Conservation (phyloP, 495 filamentous ascomycete species). For the Lophiostoma macrostomum region DNA sequence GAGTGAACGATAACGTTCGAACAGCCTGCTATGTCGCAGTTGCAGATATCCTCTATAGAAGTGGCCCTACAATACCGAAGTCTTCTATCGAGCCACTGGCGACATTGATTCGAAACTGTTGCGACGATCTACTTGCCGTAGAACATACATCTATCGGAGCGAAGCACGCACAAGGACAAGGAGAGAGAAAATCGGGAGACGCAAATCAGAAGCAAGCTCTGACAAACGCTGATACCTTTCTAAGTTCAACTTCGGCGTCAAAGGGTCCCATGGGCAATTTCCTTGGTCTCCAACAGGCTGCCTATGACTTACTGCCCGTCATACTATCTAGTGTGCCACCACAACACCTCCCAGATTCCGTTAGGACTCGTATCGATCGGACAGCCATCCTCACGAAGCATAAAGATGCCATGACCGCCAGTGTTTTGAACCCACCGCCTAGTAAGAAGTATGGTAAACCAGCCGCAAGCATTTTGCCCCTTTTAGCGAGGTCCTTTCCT, state of each 20-base stretch:
- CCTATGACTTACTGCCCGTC: slow-evolving; percentile 58
- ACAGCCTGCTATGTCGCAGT: slow-evolving; percentile 57
- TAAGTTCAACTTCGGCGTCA: slow-evolving; percentile 37
- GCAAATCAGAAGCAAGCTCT: slow-evolving; percentile 25
- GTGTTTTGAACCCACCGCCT: slow-evolving; percentile 70
- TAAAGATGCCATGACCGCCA: slow-evolving; percentile 69
- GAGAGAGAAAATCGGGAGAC: slow-evolving; percentile 40
- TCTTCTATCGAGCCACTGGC: slow-evolving; percentile 56
- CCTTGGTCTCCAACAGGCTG: slow-evolving; percentile 45
- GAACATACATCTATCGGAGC: background rate
- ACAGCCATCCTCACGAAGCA: slow-evolving; percentile 67
- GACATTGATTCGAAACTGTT: slow-evolving; percentile 58
- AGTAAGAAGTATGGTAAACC: slow-evolving; percentile 54
- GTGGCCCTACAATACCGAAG: slow-evolving; percentile 63
- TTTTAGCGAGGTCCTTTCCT: slow-evolving; percentile 61
- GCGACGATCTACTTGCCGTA: slow-evolving; percentile 54
- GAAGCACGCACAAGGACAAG: slow-evolving; percentile 11
- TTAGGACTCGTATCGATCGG: slow-evolving; percentile 71
- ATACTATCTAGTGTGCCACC: slow-evolving; percentile 60
- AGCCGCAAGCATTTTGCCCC: slow-evolving; percentile 70
- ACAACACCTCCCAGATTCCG: slow-evolving; percentile 56
- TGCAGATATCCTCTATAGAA: slow-evolving; percentile 53
- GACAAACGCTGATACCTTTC: slow-evolving; percentile 56
- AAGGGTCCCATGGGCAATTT: slow-evolving; percentile 31
- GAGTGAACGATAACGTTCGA: slow-evolving; percentile 47